Evolutionary conservation across 768 basidiomycete species (phyloP).

Genomic region (Sutorius australiensis): DNA sequence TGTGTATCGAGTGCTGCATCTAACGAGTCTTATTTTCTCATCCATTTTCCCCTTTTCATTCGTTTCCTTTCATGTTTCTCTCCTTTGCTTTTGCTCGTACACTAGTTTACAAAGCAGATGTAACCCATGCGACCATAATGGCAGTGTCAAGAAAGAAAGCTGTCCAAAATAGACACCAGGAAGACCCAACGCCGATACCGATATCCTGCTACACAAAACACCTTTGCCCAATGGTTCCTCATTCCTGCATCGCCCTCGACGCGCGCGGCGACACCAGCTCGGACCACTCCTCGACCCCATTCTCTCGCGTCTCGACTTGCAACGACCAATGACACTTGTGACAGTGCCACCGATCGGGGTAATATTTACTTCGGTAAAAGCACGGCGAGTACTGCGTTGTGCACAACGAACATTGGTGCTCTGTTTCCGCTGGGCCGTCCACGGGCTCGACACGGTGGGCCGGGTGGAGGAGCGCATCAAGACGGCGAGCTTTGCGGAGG

Average conservation of each 20-base stretch:
- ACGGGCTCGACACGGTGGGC: constrained; percentile 32
- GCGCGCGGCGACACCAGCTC: constrained; percentile 10
- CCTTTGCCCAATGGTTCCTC: background rate
- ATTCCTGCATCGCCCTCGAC: constrained; percentile 18
- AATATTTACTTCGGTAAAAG: constrained; percentile 51
- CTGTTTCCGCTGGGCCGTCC: constrained; percentile 17
- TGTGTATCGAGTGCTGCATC: constrained; percentile 22
- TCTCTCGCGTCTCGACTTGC: background rate
- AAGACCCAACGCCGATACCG: background rate
- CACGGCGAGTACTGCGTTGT: constrained; percentile 69
- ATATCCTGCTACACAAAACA: background rate
- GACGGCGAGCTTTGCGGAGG: constrained; percentile 81
- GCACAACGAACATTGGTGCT: constrained; percentile 55
- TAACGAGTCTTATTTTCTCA: background rate
- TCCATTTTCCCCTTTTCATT: background rate
- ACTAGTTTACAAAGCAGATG: constrained; percentile 31
- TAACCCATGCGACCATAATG: constrained; percentile 25
- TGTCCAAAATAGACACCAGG: background rate
- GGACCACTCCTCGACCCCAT: constrained; percentile 13
- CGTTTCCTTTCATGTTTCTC: background rate
- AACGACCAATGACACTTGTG: constrained; percentile 42
- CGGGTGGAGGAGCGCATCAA: constrained; percentile 66
- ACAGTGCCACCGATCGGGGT: constrained; percentile 34
- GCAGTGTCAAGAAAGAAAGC: background rate
- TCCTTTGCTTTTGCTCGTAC: background rate